These are phyloP conservation scores for Leccinum broughii DNA, from an alignment of 768 basidiomycete species.

Conservation along the genomic window DNA sequence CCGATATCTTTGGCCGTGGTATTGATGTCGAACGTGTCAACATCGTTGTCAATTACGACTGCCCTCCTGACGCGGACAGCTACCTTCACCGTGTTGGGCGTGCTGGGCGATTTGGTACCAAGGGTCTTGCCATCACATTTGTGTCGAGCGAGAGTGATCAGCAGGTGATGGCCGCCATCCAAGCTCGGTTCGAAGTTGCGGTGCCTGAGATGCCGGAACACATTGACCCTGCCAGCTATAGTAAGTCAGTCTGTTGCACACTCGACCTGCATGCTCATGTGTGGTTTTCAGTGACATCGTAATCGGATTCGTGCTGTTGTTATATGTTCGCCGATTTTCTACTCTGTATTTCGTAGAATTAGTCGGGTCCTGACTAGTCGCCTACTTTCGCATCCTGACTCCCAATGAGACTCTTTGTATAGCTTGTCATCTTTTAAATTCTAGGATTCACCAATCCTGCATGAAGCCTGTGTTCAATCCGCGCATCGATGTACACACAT, in stretches of 20 bases:
- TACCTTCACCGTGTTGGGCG: slow-evolving; percentile 99
- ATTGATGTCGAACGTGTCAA: slow-evolving; percentile 99
- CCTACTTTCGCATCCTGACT: not conserved
- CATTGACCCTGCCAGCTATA: slow-evolving; percentile 94
- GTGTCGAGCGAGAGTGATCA: slow-evolving; percentile 90
- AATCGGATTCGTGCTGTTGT: slow-evolving; percentile 27
- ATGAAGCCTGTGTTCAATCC: not conserved
- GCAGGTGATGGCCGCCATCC: slow-evolving; percentile 93
- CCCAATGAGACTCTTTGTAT: slow-evolving; percentile 44
- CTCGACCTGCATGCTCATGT: not conserved
- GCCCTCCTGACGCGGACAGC: slow-evolving; percentile 94
- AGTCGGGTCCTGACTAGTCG: slow-evolving; percentile 83
- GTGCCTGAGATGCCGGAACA: slow-evolving; percentile 93
- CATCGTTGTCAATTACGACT: slow-evolving; percentile 99
- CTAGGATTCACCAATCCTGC: not conserved
- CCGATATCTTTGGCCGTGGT: slow-evolving; percentile 98
- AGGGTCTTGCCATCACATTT: slow-evolving; percentile 98
- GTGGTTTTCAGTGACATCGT: slow-evolving; percentile 43
- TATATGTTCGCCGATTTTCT: slow-evolving; percentile 9
- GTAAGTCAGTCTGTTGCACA: slow-evolving; percentile 47
- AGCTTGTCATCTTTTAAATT: not conserved
- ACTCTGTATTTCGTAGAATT: slow-evolving; percentile 20
- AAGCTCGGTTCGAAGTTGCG: slow-evolving; percentile 95
- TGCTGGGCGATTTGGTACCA: slow-evolving; percentile 99
- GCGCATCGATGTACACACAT: not conserved